phyloP scores from a whole-genome alignment of 2,329 filamentous ascomycete species.

The Ascochyta lentis region DNA sequence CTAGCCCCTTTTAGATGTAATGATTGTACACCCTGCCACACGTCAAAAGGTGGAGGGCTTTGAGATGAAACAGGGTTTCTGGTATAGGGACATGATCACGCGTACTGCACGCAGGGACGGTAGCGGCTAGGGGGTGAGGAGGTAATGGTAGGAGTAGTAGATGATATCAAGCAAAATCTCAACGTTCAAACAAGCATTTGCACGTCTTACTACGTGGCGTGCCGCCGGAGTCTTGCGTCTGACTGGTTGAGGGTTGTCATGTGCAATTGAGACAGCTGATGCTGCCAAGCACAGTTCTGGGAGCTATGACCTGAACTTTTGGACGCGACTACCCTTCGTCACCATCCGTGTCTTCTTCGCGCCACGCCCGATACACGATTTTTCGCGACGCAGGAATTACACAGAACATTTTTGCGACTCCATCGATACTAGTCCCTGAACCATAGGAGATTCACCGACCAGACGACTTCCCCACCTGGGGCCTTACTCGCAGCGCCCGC shows the following conservation, averaged over 20 bases:
- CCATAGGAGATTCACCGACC: conserved; percentile 12
- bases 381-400: neutral
- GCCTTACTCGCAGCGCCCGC: conserved; percentile 8
- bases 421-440: neutral
- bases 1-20: conserved; percentile 34
- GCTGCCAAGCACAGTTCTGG: conserved; percentile 10
- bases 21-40: conserved; percentile 34
- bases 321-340: conserved; percentile 2
- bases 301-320: conserved; percentile 18
- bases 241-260: conserved; percentile 8
- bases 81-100: conserved; percentile 13
- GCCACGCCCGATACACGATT: neutral
- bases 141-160: conserved; percentile 16
- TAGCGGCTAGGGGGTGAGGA: conserved; percentile 12
- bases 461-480: conserved; percentile 15
- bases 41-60: conserved; percentile 18
- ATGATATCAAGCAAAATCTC: conserved; percentile 8
- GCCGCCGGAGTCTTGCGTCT: neutral
- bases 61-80: conserved; percentile 22
- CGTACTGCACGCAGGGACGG: conserved; percentile 19
- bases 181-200: conserved; percentile 14
- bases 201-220: conserved; percentile 5
- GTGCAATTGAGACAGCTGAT: conserved; percentile 3
- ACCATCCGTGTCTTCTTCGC: neutral
- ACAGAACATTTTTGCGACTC: neutral